Conservation (phyloP, 2,329 filamentous ascomycete species). For the Colletotrichum sp. region DNA sequence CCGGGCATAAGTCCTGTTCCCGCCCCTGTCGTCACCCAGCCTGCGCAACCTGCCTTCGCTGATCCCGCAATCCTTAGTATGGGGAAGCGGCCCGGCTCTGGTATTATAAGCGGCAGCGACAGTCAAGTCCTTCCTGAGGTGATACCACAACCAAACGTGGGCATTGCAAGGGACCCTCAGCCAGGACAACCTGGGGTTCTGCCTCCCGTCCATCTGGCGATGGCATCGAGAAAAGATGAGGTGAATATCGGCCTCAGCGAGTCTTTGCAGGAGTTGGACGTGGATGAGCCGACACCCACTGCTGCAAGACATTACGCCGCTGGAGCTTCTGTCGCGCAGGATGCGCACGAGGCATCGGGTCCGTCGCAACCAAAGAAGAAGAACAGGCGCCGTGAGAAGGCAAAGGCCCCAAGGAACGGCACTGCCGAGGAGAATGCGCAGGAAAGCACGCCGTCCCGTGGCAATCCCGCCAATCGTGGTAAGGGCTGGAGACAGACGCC, state of each 20-base stretch:
- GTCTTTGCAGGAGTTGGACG: conserved; percentile 26
- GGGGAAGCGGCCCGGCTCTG: conserved; percentile 44
- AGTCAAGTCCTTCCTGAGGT: conserved; percentile 12
- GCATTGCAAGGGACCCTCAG: conserved; percentile 35
- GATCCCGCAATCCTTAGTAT: conserved; percentile 85
- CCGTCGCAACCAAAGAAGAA: conserved; percentile 27
- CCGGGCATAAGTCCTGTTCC: conserved; percentile 28
- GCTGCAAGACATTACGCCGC: conserved; percentile 21
- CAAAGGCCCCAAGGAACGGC: conserved; percentile 33
- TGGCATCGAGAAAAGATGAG: neutral
- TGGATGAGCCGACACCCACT: conserved; percentile 24
- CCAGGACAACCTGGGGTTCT: conserved; percentile 25
- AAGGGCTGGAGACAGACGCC: conserved; percentile 67
- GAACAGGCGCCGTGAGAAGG: conserved; percentile 30
- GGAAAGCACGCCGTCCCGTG: conserved; percentile 17
- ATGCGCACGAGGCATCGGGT: conserved; percentile 20
- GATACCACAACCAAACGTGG: conserved; percentile 30
- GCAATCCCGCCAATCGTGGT: conserved; percentile 36
- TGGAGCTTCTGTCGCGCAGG: neutral
- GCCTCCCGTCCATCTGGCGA: conserved; percentile 12
- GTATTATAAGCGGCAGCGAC: conserved; percentile 25
- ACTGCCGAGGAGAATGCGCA: conserved; percentile 16
- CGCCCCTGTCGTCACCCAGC: conserved; percentile 30
- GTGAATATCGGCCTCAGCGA: conserved; percentile 17
- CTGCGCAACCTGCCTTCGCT: conserved; percentile 59